Evolutionary conservation across 805 yeast species (phyloP), one percentile per base, ranked within the genome.

Genomic region (Torulaspora delbrueckii): DNA sequence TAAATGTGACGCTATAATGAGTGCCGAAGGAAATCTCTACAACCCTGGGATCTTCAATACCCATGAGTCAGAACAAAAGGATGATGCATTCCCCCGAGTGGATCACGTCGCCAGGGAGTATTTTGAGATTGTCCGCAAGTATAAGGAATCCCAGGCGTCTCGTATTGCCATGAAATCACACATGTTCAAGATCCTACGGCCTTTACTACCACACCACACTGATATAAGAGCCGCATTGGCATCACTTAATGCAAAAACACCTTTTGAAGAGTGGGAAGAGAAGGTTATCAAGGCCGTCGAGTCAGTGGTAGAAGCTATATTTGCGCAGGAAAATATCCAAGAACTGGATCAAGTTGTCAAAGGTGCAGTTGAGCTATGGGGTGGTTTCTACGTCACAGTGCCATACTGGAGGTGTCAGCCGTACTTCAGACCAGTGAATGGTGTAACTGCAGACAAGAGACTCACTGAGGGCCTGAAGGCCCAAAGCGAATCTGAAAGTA

Each of bases 341-440:
- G 75, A 74, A 41, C 50, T 74, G 14, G 96, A 88, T 58, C 65
- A 59, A 3, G 73, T 84, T 1, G 68, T 66, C 0, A 70, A 66
- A 6, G 88, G 89, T 0, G 78, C 75, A 5, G 55, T 59, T 30
- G 79, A 80, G 54, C 59, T 67, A 19, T 84, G 95, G 90, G 96
- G 95, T 39, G 96, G 95, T 0, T 57, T 73, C 10, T 91, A 93
- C 63, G 80, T 81, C 62, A 76, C 74, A 4, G 79, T 91, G 12
- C 98, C 99, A 1, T 89, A 84, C 63, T 91, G 98, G 98, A 76
- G 98, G 58, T 82, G 96, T 53, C 99, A 91, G 67, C 99, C 99
- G 2, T 85, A 86, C 62, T 91, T 91, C 73, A 75, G 99, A 56
- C 81, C 83, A 2, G 96, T 91, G 1, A 78, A 87, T 62, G 98